Evolutionary conservation across 306 rosid species (phyloP).

Genomic region (Adenanthera pavonina): DNA sequence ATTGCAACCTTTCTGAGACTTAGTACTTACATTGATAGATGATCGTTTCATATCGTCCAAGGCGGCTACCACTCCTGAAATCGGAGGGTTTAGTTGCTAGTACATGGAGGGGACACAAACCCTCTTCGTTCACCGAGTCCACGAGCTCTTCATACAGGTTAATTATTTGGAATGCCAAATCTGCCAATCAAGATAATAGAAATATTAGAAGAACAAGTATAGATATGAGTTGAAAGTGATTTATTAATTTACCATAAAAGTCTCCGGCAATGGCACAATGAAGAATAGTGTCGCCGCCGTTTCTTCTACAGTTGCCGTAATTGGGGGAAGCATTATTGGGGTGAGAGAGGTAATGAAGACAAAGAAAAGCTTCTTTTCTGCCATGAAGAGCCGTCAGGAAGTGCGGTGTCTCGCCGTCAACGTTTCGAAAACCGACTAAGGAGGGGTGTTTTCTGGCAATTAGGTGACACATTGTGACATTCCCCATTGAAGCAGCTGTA

Average conservation of each 20-base stretch:
- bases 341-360: not conserved
- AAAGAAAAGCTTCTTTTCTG: not conserved
- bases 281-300: not conserved
- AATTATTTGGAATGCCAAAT: constrained; percentile 50
- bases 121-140: constrained; percentile 33
- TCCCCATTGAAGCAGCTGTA: constrained; percentile 48
- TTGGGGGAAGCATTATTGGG: not conserved
- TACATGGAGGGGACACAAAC: constrained; percentile 63
- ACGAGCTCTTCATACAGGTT: constrained; percentile 42
- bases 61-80: constrained; percentile 60
- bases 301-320: not conserved
- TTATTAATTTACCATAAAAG: not conserved
- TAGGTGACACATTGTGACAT: not conserved
- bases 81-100: constrained; percentile 57
- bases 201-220: not conserved
- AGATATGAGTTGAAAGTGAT: not conserved
- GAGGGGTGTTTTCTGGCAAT: constrained; percentile 19
- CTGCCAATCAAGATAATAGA: not conserved
- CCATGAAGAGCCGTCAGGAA: not conserved
- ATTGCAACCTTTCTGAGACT: not conserved
- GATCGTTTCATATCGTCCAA: constrained; percentile 35
- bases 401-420: not conserved
- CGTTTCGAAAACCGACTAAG: not conserved
- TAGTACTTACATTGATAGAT: constrained; percentile 49
- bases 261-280: not conserved